These are phyloP conservation scores for Chionographis japonica DNA, from an alignment of 106 monocot species.

Conservation along the genomic window DNA sequence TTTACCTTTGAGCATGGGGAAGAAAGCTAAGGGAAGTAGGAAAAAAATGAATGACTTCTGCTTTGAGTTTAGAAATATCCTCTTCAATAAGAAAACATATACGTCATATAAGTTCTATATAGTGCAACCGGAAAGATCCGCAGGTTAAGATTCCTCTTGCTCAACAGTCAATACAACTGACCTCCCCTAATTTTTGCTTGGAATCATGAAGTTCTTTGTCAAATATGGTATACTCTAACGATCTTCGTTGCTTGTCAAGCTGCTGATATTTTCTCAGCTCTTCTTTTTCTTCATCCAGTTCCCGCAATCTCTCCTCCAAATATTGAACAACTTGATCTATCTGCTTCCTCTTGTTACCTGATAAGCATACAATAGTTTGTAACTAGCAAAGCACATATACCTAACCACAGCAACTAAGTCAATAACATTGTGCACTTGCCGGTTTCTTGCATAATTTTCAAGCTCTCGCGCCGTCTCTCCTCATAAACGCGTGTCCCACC, in stretches of 20 bases:
- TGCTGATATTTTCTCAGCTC: slow-evolving; percentile 90
- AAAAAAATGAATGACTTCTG: too few species aligned
- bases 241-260: slow-evolving; percentile 90
- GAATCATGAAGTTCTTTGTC: slow-evolving; percentile 85
- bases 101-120: too few species aligned
- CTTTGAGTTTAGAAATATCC: too few species aligned
- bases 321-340: slow-evolving; percentile 99
- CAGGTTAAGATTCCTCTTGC: neutral
- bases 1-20: too few species aligned
- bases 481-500: slow-evolving; percentile 97
- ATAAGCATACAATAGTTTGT: neutral
- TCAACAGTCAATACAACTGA: slow-evolving; percentile 20
- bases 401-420: slow-evolving; percentile 2
- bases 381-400: neutral
- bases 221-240: slow-evolving; percentile 89
- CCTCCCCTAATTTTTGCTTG: slow-evolving; percentile 65
- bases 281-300: slow-evolving; percentile 99
- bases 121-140: neutral
- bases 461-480: slow-evolving; percentile 89
- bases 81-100: too few species aligned
- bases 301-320: slow-evolving; percentile 85
- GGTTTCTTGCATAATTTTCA: slow-evolving; percentile 99
- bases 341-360: slow-evolving; percentile 91
- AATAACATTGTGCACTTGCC: slow-evolving; percentile 37
- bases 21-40: too few species aligned